A percentile compares a stretch with the other conserved stretches of the same genome.
Evolutionary conservation across 1,284 basidiomycete genomes (phyloP).

Genomic region (Ustilago trichophora): DNA sequence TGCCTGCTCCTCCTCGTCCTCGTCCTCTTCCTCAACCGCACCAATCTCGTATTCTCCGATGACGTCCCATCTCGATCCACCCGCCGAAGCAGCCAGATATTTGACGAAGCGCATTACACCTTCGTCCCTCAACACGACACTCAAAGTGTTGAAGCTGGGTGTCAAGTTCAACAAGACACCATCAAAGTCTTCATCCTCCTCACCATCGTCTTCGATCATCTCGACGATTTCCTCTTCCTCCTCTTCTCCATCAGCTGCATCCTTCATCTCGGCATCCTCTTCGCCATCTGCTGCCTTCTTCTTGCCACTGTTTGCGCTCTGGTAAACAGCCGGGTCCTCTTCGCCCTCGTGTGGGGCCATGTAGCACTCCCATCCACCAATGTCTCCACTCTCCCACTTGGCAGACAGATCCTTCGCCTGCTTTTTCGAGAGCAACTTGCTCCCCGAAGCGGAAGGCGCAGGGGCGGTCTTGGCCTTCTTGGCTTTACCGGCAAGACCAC

Average conservation of each 20-base stretch:
- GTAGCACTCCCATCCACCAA: constrained; percentile 97
- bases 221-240: constrained; percentile 66
- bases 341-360: constrained; percentile 93
- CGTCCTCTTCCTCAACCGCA: constrained; percentile 57
- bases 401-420: constrained; percentile 60
- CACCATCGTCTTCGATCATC: constrained; percentile 65
- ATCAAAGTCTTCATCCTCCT: constrained; percentile 75
- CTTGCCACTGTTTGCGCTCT: constrained; percentile 69
- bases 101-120: constrained; percentile 76
- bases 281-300: constrained; percentile 40
- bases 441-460: background rate
- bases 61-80: constrained; percentile 64
- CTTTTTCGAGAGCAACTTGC: constrained; percentile 42
- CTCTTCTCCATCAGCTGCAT: constrained; percentile 65
- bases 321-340: constrained; percentile 83
- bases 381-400: constrained; percentile 78
- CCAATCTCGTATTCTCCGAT: constrained; percentile 62
- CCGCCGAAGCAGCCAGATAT: constrained; percentile 60
- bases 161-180: constrained; percentile 87
- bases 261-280: constrained; percentile 42
- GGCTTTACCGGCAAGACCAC: constrained; percentile 62
- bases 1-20: constrained; percentile 27
- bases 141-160: constrained; percentile 87
- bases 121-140: constrained; percentile 90
- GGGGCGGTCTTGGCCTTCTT: constrained; percentile 32